Conservation (phyloP, 345 rosid genomes). For the Cardamine resedifolia region DNA sequence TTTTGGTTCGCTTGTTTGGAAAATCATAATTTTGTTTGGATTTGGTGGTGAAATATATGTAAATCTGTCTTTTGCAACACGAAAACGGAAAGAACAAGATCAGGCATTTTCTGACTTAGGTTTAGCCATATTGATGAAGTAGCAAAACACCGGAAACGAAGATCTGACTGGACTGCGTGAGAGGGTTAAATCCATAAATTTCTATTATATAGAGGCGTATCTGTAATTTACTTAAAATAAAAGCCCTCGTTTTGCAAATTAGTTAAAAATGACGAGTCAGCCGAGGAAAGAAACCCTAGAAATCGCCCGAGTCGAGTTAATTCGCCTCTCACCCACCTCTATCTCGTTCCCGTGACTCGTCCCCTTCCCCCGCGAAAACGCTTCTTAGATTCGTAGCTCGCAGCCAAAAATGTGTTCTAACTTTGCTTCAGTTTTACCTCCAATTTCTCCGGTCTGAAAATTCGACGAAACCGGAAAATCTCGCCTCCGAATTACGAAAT, state of each 20-base stretch:
- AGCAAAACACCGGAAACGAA: neutral
- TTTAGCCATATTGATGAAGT: conserved; percentile 21
- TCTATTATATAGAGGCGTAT: neutral
- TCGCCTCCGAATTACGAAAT: conserved; percentile 14
- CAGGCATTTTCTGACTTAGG: neutral
- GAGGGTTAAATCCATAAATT: neutral
- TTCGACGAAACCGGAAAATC: conserved; percentile 4
- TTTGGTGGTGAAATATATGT: neutral
- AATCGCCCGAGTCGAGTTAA: conserved; percentile 44
- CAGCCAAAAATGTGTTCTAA: neutral
- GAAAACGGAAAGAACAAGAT: conserved; percentile 20
- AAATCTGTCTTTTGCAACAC: conserved; percentile 1
- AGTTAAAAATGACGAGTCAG: conserved; percentile 34
- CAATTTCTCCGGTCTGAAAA: neutral
- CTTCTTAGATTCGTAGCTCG: conserved; percentile 7
- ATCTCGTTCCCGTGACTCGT: conserved; percentile 44
- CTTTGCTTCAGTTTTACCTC: conserved; percentile 17
- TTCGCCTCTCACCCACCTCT: conserved; percentile 33
- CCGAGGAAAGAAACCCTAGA: conserved; percentile 37
- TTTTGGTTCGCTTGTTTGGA: neutral
- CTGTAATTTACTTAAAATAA: neutral
- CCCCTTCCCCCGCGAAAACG: neutral
- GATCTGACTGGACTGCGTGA: neutral
- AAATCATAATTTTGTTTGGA: neutral
- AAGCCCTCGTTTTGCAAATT: conserved; percentile 21